Conservation (phyloP, 257 asterid species). For the Scutellaria minor region DNA sequence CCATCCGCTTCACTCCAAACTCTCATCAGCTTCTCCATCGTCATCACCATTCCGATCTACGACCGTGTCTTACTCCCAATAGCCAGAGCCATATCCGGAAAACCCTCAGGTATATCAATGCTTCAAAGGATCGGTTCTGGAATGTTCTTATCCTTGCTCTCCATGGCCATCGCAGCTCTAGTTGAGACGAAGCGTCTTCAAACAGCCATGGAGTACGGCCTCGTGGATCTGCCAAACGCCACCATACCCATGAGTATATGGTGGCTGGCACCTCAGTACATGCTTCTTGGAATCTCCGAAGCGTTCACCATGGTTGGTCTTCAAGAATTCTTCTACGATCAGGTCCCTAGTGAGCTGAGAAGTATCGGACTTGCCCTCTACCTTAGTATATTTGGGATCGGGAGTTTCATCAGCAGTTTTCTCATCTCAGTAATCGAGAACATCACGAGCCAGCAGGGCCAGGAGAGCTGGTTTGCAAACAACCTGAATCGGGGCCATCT, state of each 20-base stretch:
- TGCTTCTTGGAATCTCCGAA: slow-evolving; percentile 55
- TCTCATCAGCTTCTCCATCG: slow-evolving; percentile 44
- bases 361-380: slow-evolving; percentile 61
- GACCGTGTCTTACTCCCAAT: slow-evolving; percentile 63
- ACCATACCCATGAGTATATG: slow-evolving; percentile 67
- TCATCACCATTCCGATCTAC: slow-evolving; percentile 51
- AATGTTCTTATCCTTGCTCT: slow-evolving; percentile 43
- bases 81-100: slow-evolving; percentile 50
- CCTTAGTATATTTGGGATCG: slow-evolving; percentile 60
- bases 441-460: slow-evolving; percentile 42
- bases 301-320: slow-evolving; percentile 60
- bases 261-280: slow-evolving; percentile 72
- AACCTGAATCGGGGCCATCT: slow-evolving; percentile 73
- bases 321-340: slow-evolving; percentile 75
- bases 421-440: slow-evolving; percentile 53
- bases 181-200: slow-evolving; percentile 54
- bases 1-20: slow-evolving; percentile 67
- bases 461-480: slow-evolving; percentile 60
- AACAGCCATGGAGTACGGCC: slow-evolving; percentile 49
- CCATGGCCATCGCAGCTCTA: slow-evolving; percentile 60
- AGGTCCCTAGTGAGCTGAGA: slow-evolving; percentile 59
- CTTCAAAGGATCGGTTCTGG: slow-evolving; percentile 62
- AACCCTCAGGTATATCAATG: slow-evolving; percentile 60
- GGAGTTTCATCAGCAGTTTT: slow-evolving; percentile 65
- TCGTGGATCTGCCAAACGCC: slow-evolving; percentile 48